Evolutionary conservation across 2,329 filamentous ascomycete species (phyloP), one percentile per base, ranked within the genome.

Genomic region (Tolypocladium cylindrosporum): DNA sequence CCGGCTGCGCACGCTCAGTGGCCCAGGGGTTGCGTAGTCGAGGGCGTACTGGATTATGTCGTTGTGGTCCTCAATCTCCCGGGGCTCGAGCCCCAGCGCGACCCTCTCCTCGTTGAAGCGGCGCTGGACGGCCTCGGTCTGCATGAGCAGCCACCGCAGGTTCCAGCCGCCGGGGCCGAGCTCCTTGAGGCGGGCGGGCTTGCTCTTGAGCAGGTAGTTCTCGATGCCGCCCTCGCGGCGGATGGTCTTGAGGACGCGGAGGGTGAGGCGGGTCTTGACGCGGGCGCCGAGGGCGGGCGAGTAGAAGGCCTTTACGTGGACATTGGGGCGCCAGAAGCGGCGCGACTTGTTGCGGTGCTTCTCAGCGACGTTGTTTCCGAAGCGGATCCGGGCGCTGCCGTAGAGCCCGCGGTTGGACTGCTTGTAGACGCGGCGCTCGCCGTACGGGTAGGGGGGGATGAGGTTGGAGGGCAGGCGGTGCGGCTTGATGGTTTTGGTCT

Each of bases 111-210:
- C 70, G 48, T 81, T 80, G 68, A 91, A 89, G 63, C 82, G 78
- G 63, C 81, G 80, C 70, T 86, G 84, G 55, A 95, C 81, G 24
- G 75, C 74, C 1, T 68, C 67, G 5, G 86, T 91, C 76, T 93
- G 90, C 87, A 97, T 91, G 61, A 99, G 78, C 61, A 89, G 83
- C 89, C 91, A 97, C 63, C 94, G 80, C 67, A 99, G 76, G 65
- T 87, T 84, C 94, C 94, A 99, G 8, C 94, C 94, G 63, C 88
- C 88, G 56, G 93, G 85, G 6, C 94, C 94, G 58, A 99, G 78
- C 73, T 96, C 90, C 76, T 87, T 89, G 68, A 97, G 81, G 62
- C 94, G 83, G 45, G 79, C 81, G 19, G 87, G 78, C 75, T 91
- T 94, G 70, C 85, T 82, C 64, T 91, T 91, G 48, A 96, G 79